These are phyloP conservation scores for Aspergillus felis DNA, from an alignment of 2,329 filamentous ascomycete species.

Conservation along the genomic window DNA sequence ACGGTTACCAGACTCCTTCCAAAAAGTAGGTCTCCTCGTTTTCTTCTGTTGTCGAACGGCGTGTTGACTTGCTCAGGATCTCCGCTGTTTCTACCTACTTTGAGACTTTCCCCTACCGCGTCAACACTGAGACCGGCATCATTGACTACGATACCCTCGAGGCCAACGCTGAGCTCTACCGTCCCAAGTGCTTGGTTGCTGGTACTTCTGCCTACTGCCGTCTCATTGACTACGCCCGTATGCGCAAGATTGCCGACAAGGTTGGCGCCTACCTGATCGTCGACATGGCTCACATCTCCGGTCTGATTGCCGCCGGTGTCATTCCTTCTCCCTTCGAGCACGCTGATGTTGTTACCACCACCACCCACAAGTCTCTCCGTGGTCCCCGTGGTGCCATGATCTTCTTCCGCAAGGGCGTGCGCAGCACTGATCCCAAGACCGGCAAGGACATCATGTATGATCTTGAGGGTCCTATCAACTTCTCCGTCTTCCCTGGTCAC, in stretches of 20 bases:
- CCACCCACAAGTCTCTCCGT: slow-evolving; percentile 94
- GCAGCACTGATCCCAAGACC: slow-evolving; percentile 76
- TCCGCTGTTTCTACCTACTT: slow-evolving; percentile 99
- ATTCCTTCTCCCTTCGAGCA: slow-evolving; percentile 84
- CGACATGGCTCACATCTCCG: slow-evolving; percentile 97
- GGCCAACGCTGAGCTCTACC: slow-evolving; percentile 80
- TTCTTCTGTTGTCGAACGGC: background rate
- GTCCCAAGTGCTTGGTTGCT: slow-evolving; percentile 92
- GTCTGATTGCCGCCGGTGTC: slow-evolving; percentile 85
- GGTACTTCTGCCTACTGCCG: slow-evolving; percentile 95
- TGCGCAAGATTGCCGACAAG: slow-evolving; percentile 88
- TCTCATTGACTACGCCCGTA: slow-evolving; percentile 88
- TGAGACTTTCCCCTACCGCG: slow-evolving; percentile 91
- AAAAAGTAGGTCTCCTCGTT: slow-evolving; percentile 60
- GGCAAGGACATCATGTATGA: slow-evolving; percentile 84
- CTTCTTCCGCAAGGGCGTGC: slow-evolving; percentile 92
- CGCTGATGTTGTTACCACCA: slow-evolving; percentile 94
- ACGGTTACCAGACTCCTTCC: slow-evolving; percentile 93
- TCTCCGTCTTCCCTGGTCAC: slow-evolving; percentile 95
- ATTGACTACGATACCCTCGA: slow-evolving; percentile 95
- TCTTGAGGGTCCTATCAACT: slow-evolving; percentile 89
- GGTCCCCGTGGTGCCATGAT: slow-evolving; percentile 96
- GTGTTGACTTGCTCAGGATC: slow-evolving; percentile 53
- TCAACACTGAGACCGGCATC: slow-evolving; percentile 83
- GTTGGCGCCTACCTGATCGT: slow-evolving; percentile 87